phyloP scores from a whole-genome alignment of 164 flowering plant species.

The Vitis labrusca region DNA sequence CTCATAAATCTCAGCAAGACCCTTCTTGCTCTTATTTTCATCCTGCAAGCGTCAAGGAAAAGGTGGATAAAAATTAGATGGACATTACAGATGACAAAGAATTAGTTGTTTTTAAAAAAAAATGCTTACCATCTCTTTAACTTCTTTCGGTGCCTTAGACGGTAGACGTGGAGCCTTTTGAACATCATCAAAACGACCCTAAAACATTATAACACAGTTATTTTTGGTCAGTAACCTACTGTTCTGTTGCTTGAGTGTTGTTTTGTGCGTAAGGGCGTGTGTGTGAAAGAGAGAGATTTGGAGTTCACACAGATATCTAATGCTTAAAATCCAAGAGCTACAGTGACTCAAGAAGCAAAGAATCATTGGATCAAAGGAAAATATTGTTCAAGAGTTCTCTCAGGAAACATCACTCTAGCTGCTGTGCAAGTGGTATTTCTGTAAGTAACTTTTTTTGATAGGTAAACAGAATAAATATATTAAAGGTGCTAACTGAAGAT shows the following conservation, averaged over 20 bases:
- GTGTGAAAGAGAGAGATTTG: background rate
- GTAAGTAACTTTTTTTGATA: too few relatives aligned
- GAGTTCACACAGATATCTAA: background rate
- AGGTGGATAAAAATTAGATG: background rate
- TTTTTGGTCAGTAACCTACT: background rate
- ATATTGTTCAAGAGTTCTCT: too few relatives aligned
- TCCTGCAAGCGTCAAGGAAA: conserved; percentile 51
- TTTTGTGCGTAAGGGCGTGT: too few relatives aligned
- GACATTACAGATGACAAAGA: background rate
- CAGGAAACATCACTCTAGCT: too few relatives aligned
- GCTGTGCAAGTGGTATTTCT: too few relatives aligned
- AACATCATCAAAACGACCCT: conserved; percentile 86
- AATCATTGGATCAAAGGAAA: too few relatives aligned
- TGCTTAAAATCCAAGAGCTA: background rate
- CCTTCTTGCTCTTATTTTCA: conserved; percentile 93
- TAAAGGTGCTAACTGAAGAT: too few relatives aligned
- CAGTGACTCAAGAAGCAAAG: too few relatives aligned
- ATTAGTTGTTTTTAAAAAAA: too few relatives aligned
- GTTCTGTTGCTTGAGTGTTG: too few relatives aligned
- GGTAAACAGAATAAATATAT: too few relatives aligned
- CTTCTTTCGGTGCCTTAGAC: conserved; percentile 65
- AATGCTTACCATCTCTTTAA: conserved; percentile 65
- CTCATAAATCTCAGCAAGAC: conserved; percentile 92
- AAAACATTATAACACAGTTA: conserved; percentile 11
- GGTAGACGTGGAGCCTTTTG: conserved; percentile 56